Evolutionary conservation across 768 basidiomycete species (phyloP).

Genomic region (Pleurotus ostreatus): DNA sequence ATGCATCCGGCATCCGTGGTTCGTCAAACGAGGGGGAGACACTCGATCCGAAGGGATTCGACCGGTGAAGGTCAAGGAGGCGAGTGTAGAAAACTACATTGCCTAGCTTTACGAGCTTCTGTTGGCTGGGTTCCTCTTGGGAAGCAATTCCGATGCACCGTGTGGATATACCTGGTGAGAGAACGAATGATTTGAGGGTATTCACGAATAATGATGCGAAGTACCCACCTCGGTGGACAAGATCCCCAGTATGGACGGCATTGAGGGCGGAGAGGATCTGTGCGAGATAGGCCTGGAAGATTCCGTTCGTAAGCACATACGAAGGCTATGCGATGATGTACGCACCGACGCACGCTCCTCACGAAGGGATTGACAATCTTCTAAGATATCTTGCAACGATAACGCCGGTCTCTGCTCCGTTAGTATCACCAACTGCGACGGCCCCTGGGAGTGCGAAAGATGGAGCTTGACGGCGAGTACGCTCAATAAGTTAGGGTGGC

Average conservation of each 20-base stretch:
- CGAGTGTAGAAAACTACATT: slow-evolving; percentile 69
- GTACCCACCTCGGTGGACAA: slow-evolving; percentile 65
- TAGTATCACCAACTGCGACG: slow-evolving; percentile 59
- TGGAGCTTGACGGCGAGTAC: slow-evolving; percentile 65
- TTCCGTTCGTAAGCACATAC: too few relatives aligned
- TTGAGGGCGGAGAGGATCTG: slow-evolving; percentile 73
- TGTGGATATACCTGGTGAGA: slow-evolving; percentile 46
- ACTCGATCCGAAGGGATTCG: slow-evolving; percentile 66
- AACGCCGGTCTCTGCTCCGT: slow-evolving; percentile 68
- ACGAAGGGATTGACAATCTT: slow-evolving; percentile 70
- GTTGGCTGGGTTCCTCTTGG: slow-evolving; percentile 43
- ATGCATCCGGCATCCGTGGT: slow-evolving; percentile 44
- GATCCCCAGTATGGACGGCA: slow-evolving; percentile 56
- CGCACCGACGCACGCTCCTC: slow-evolving; percentile 67
- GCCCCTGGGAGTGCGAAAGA: slow-evolving; percentile 41
- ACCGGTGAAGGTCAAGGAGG: slow-evolving; percentile 77
- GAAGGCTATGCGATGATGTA: slow-evolving; percentile 1
- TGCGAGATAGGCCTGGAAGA: slow-evolving; percentile 63
- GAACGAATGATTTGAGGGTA: not conserved
- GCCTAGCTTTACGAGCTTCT: slow-evolving; percentile 71
- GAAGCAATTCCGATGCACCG: slow-evolving; percentile 59
- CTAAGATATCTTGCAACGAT: slow-evolving; percentile 69
- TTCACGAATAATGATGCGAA: not conserved
- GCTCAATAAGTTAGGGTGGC: slow-evolving; percentile 63
- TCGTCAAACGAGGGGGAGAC: slow-evolving; percentile 26